Evolutionary conservation across 495 filamentous ascomycete species (phyloP).

Genomic region (Xylona heveae): DNA sequence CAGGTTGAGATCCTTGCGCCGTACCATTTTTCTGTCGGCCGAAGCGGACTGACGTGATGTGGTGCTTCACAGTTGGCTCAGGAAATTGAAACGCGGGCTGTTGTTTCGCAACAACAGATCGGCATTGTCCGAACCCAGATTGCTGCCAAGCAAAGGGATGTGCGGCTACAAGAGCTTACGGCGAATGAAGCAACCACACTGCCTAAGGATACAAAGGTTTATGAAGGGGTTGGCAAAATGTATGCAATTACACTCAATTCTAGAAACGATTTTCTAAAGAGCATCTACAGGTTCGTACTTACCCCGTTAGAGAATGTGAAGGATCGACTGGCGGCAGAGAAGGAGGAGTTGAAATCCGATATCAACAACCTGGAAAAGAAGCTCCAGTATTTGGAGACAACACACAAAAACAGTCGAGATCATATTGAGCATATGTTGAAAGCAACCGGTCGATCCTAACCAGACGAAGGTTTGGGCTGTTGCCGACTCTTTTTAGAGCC

Average conservation of each 20-base stretch:
- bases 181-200: conserved; percentile 58
- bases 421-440: conserved; percentile 74
- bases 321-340: conserved; percentile 53
- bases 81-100: conserved; percentile 80
- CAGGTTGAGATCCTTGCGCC: conserved; percentile 14
- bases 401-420: conserved; percentile 75
- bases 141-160: conserved; percentile 67
- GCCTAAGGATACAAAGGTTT: conserved; percentile 62
- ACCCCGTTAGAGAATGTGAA: conserved; percentile 52
- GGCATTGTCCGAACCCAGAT: conserved; percentile 70
- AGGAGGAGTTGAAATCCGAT: conserved; percentile 51
- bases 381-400: conserved; percentile 83
- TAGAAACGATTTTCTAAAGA: neutral
- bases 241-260: conserved; percentile 19
- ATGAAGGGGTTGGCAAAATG: conserved; percentile 96
- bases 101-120: conserved; percentile 81
- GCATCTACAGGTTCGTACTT: conserved; percentile 56
- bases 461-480: too few species aligned
- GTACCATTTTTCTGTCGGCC: neutral
- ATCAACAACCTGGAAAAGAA: conserved; percentile 69
- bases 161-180: conserved; percentile 75
- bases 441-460: too few species aligned
- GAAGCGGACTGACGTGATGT: neutral
- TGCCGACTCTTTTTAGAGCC: too few species aligned
- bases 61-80: conserved; percentile 45